phyloP scores from a whole-genome alignment of 129 eudicot species.

The Flaveria brownii region DNA sequence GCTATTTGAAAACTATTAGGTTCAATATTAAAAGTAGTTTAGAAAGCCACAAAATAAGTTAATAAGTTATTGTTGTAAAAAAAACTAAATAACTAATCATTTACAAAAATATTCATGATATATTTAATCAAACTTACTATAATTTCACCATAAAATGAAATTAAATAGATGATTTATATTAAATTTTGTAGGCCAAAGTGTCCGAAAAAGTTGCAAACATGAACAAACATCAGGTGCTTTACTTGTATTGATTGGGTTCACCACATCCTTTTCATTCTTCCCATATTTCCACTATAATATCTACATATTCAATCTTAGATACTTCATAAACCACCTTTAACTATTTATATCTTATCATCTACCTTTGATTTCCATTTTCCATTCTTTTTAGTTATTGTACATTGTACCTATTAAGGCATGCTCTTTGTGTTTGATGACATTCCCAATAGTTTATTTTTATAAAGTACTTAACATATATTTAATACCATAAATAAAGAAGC shows the following conservation, averaged over 20 bases:
- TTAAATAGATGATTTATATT: not conserved
- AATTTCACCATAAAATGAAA: not conserved
- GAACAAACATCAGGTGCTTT: constrained; percentile 6
- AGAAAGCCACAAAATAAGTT: too few relatives aligned
- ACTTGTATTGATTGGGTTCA: constrained; percentile 14
- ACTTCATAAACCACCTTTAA: constrained; percentile 13
- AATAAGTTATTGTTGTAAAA: too few relatives aligned
- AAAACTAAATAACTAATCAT: too few relatives aligned
- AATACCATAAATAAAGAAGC: not conserved
- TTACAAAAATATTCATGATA: too few relatives aligned
- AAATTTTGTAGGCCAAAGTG: not conserved
- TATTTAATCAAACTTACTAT: too few relatives aligned
- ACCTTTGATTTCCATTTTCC: not conserved
- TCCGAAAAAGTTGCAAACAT: not conserved
- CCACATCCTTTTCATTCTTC: constrained; percentile 26
- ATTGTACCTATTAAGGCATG: not conserved
- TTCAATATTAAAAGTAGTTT: too few relatives aligned
- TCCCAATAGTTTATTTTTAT: not conserved
- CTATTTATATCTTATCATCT: constrained; percentile 12
- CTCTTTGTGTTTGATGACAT: not conserved
- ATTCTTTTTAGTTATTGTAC: not conserved
- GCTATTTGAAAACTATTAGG: too few relatives aligned
- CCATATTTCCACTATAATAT: constrained; percentile 20
- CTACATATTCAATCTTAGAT: not conserved
- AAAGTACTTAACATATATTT: not conserved